Evolutionary conservation across 495 filamentous ascomycete species (phyloP), one percentile per base, ranked within the genome.

Genomic region (Articulospora tetracladia): DNA sequence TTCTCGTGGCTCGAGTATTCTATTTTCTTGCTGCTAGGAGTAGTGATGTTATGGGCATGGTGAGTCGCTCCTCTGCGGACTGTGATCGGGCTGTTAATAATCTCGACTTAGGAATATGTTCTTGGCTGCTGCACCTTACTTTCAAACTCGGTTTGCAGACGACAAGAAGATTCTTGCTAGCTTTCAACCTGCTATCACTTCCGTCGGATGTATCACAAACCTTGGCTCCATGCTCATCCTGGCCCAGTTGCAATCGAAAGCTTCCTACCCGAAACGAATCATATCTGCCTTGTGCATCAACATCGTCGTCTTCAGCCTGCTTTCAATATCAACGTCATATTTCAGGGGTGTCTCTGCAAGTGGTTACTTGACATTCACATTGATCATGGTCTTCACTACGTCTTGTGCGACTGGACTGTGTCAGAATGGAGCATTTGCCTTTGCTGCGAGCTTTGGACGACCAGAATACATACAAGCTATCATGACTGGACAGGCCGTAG

Each of bases 21-120:
- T 53, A 82, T 97, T 55, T 99, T 97, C 71, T 73, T 87, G 57
- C 72, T 96, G n/a, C 79, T 97, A 22, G 94, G 94, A 49, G 77
- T 95, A 19, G 87, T 92, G 22, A 97, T 97, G 95, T 80, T 97
- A 59, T 97, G 93, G 93, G 90, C 93, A 32, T 97, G 92, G 92
- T 97, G 85, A 68, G 86, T 70, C 46, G 17, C n/a, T 2, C 11
- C 6, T 6, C 30, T 50, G 46, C 48, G n/a, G 25, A 32, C 20
- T 1, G 10, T 20, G 3, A 27, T 7, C 11, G 12, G 49, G 23
- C 57, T n/a, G n/a, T n/a, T n/a, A n/a, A n/a, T 72, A 55, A 66
- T 64, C 66, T 39, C 54, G 60, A 60, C 55, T 3, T 19, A 96
- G 93, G 93, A 98, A 97, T 77, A 97, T 97, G 93, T 97, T 98